Conservation (phyloP, 495 filamentous ascomycete genomes). For the Penicillium egyptiacum region DNA sequence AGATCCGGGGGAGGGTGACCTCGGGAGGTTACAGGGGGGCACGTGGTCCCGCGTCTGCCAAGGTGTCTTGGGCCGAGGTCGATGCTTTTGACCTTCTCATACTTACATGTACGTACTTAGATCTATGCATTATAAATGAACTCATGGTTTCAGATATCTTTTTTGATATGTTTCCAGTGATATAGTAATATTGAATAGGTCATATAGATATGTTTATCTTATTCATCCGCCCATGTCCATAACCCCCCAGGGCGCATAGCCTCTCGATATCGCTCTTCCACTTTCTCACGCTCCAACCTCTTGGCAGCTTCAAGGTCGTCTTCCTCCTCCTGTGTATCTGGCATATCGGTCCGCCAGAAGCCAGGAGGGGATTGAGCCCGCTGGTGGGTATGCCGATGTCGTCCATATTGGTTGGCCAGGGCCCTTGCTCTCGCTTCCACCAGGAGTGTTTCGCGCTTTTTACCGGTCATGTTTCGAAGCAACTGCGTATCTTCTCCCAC, state of each 20-base stretch:
- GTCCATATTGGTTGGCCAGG: slow-evolving; percentile 70
- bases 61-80: slow-evolving; percentile 26
- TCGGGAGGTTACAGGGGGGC: slow-evolving; percentile 21
- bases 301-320: slow-evolving; percentile 61
- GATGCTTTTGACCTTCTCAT: slow-evolving; percentile 12
- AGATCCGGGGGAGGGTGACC: slow-evolving; percentile 6
- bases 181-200: not conserved
- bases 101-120: not conserved
- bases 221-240: slow-evolving; percentile 84
- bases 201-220: slow-evolving; percentile 11
- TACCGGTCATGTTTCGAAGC: slow-evolving; percentile 45
- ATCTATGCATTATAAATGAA: not conserved
- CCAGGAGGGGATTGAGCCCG: slow-evolving; percentile 73
- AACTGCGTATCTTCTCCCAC: slow-evolving; percentile 56
- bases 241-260: slow-evolving; percentile 72
- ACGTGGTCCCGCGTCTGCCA: slow-evolving; percentile 17
- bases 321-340: slow-evolving; percentile 73
- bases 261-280: slow-evolving; percentile 76
- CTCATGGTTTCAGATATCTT: not conserved
- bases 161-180: not conserved
- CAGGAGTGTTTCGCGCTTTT: slow-evolving; percentile 57
- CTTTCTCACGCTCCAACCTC: slow-evolving; percentile 55
- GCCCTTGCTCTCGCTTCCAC: slow-evolving; percentile 64
- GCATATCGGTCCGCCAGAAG: slow-evolving; percentile 89
- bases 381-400: slow-evolving; percentile 72